These are phyloP conservation scores for Ilyonectria sp. DNA, from an alignment of 2,329 filamentous ascomycete genomes.

Conservation along the genomic window DNA sequence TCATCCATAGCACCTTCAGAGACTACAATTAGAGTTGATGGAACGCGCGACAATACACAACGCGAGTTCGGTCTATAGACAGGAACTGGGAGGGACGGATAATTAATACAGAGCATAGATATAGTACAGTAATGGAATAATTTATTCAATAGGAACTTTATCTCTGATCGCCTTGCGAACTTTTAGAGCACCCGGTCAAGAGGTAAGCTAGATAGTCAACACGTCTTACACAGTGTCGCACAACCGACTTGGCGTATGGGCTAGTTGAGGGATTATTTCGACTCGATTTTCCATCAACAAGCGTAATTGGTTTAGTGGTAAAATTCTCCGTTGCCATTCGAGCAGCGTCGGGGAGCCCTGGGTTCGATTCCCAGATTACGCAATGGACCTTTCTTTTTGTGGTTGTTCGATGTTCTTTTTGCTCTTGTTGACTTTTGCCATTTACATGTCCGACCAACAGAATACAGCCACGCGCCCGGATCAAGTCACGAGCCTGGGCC, in stretches of 20 bases:
- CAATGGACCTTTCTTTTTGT: background rate
- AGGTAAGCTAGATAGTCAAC: no score
- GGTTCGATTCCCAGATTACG: slow-evolving; percentile 11
- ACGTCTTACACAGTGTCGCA: background rate
- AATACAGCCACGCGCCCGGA: no score
- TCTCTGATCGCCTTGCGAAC: no score
- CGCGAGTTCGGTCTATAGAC: background rate
- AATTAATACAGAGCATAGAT: background rate
- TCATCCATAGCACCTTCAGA: no score
- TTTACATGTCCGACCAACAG: no score
- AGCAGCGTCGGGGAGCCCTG: slow-evolving; percentile 8
- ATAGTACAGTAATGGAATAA: background rate
- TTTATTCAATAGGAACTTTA: background rate
- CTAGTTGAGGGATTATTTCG: background rate
- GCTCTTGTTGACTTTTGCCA: no score
- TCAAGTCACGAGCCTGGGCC: no score
- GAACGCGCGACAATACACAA: background rate
- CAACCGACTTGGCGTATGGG: background rate
- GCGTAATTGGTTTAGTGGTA: slow-evolving; percentile 8
- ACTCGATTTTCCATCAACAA: background rate
- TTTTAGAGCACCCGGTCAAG: no score
- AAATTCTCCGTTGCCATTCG: slow-evolving; percentile 10
- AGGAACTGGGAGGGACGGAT: background rate
- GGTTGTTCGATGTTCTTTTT: no score
- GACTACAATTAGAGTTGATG: background rate